phyloP scores from a whole-genome alignment of 208 protist species.

The Wallacemonas rigidus region DNA sequence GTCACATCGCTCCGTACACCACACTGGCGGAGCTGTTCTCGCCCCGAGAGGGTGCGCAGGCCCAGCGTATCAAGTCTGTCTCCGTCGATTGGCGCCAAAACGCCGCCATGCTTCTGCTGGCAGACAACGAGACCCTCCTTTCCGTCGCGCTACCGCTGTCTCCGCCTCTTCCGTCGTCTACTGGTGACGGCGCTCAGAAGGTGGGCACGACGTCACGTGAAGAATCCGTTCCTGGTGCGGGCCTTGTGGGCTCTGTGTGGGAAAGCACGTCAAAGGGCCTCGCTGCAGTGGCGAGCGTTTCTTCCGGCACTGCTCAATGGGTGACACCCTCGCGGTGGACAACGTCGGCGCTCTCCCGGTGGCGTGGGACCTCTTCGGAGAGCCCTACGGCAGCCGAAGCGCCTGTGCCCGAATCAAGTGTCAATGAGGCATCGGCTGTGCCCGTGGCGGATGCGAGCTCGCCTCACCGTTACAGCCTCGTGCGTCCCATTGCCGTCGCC shows the following conservation, averaged over 20 bases:
- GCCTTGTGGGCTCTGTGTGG: background rate
- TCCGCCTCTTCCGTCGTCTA: background rate
- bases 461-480: slow-evolving; percentile 19
- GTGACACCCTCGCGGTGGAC: background rate
- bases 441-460: background rate
- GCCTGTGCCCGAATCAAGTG: no score
- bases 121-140: slow-evolving; percentile 33
- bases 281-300: background rate
- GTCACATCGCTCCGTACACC: slow-evolving; percentile 22
- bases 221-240: background rate
- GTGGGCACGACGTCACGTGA: background rate
- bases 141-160: slow-evolving; percentile 48
- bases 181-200: background rate
- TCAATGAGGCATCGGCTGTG: background rate
- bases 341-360: background rate
- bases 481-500: slow-evolving; percentile 30
- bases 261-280: background rate
- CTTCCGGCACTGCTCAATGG: background rate
- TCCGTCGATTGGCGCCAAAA: slow-evolving; percentile 33
- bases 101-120: slow-evolving; percentile 37
- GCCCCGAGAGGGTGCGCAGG: background rate
- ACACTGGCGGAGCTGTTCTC: slow-evolving; percentile 26
- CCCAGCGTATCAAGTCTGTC: slow-evolving; percentile 15
- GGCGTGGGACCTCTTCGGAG: background rate
- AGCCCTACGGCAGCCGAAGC: background rate